phyloP scores from a whole-genome alignment of 164 flowering plant species.

The Berberis vulgaris region DNA sequence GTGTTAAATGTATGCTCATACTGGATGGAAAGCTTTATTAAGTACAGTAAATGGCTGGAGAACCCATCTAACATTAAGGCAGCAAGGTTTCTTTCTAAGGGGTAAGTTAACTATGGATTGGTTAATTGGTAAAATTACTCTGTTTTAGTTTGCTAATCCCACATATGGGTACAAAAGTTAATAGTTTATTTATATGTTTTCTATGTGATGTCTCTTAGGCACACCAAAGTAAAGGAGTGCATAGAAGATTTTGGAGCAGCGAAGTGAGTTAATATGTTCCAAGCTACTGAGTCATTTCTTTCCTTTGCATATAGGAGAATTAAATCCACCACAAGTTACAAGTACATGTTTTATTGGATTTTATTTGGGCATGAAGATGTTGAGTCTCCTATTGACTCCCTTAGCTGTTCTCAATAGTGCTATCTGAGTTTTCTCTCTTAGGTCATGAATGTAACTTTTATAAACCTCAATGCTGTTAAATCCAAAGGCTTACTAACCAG shows the following conservation, averaged over 20 bases:
- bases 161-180: background rate
- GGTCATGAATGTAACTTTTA: too few species aligned
- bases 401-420: too few species aligned
- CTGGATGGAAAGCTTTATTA: slow-evolving; percentile 89
- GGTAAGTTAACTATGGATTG: slow-evolving; percentile 32
- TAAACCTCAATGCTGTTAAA: too few species aligned
- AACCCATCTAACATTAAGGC: slow-evolving; percentile 84
- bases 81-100: slow-evolving; percentile 78
- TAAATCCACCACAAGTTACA: too few species aligned
- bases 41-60: slow-evolving; percentile 91
- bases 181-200: slow-evolving; percentile 2
- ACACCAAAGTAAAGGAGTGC: slow-evolving; percentile 51
- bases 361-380: too few species aligned
- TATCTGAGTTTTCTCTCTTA: too few species aligned
- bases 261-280: slow-evolving; percentile 41
- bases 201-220: slow-evolving; percentile 31
- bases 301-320: background rate
- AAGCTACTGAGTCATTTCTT: slow-evolving; percentile 1
- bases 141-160: background rate
- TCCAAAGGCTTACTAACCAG: too few species aligned
- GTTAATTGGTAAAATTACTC: background rate
- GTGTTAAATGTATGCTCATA: slow-evolving; percentile 72
- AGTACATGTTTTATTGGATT: too few species aligned
- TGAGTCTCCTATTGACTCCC: too few species aligned
- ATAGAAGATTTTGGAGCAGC: slow-evolving; percentile 50